Evolutionary conservation across 192 early-diverging fungal species (phyloP).

Genomic region (Coemansia sp.): DNA sequence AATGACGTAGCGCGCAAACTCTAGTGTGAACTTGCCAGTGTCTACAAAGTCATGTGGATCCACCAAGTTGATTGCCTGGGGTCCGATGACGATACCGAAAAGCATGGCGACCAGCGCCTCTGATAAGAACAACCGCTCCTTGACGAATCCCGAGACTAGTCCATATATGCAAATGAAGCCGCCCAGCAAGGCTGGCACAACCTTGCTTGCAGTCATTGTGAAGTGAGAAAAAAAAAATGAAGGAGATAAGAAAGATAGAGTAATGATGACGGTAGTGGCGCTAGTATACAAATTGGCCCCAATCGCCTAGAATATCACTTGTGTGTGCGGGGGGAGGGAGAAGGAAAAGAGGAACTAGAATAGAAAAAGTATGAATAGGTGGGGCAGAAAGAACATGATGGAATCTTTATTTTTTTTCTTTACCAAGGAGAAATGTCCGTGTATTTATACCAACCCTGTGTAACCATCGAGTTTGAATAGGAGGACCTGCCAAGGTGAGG

Average conservation of each 20-base stretch:
- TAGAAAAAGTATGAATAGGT: neutral
- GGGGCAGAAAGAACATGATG: neutral
- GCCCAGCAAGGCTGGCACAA: slow-evolving; percentile 67
- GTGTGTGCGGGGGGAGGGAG: neutral
- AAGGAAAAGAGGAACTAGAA: neutral
- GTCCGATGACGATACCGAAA: slow-evolving; percentile 87
- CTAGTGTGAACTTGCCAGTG: slow-evolving; percentile 64
- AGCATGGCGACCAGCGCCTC: slow-evolving; percentile 80
- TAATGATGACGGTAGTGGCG: slow-evolving; percentile 9
- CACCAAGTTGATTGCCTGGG: slow-evolving; percentile 69
- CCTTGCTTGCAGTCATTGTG: slow-evolving; percentile 30
- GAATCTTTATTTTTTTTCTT: neutral
- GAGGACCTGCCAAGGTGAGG: neutral
- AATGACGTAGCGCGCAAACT: slow-evolving; percentile 82
- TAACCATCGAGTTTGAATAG: neutral
- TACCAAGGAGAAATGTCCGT: neutral
- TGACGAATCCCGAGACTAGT: slow-evolving; percentile 69
- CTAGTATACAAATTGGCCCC: neutral
- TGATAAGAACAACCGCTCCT: slow-evolving; percentile 72
- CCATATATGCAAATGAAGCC: slow-evolving; percentile 78
- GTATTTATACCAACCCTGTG: neutral
- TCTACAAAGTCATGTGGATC: slow-evolving; percentile 62
- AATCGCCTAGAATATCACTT: neutral
- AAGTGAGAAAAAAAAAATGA: neutral
- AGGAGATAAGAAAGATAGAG: slow-evolving; percentile 6